Evolutionary conservation across 192 early-diverging fungal species (phyloP), one percentile per base, ranked within the genome.

Genomic region (Rhizophagus sp.): DNA sequence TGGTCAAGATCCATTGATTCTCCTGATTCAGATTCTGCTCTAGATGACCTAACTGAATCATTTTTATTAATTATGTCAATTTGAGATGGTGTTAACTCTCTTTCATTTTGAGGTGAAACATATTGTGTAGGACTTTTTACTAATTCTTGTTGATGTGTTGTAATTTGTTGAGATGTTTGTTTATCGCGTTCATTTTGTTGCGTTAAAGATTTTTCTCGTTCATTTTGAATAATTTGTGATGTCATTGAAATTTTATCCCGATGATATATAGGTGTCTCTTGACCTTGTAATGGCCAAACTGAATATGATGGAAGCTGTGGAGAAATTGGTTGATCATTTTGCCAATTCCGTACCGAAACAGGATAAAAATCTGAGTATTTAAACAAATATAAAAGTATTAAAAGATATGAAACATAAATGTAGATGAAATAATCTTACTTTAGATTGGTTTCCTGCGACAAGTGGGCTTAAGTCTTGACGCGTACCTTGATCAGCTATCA

Each of bases 281-380:
- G 27, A 36, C 34, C 15, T 22, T 33, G 68, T 39, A 70, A 22
- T 70, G 27, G 68, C 68, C 68, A 70, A 17, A 70, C 68, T 24
- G 13, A n/a, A 70, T 39, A 39, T 22, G 30, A n/a, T 19, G 36
- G 68, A 70, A 41, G 33, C 34, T 70, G 68, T 70, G 9, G 33
- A n/a, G 68, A 10, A 70, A 70, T 33, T 70, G 68, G 36, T 33
- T 70, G 17, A 41, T 70, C 30, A 41, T 70, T 70, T 36, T 70
- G 68, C 68, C 68, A 70, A 70, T 70, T 70, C 36, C 68, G 68
- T 39, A 70, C 22, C 68, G 68, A 70, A 44, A 70, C 68, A 41
- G 68, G 68, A 41, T 70, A 70, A 70, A 70, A 70, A 41, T 70
- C 68, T 70, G 68, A 70, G 39, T 70, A 70, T 36, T 69, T 22